Base-by-base conservation (phyloP, 2,329 filamentous ascomycete species). In the Graphilbum sp. region DNA sequence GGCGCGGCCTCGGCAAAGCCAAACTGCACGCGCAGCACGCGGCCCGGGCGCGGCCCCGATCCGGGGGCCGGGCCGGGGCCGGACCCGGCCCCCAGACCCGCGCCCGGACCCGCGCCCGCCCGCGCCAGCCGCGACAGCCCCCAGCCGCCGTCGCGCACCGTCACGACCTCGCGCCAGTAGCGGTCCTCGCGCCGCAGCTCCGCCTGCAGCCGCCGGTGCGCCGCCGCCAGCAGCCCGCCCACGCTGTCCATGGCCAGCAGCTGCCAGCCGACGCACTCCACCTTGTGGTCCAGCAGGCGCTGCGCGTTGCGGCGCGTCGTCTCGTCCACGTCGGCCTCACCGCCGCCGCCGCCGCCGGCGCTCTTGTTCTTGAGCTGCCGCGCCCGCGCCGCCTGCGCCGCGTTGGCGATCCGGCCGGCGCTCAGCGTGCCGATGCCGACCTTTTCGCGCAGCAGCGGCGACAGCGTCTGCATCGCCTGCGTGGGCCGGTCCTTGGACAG, bases 111-210 rank as follows among this genome's bases (percentile, higher is more conserved):
- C n/a, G n/a, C n/a, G n/a, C n/a, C n/a, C n/a, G n/a, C n/a, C n/a
- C n/a, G 0, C n/a, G 85, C 84, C 31, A 90, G 62, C 35, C 80
- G 72, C 47, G 79, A 88, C 16, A 96, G 63, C 17, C 81, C 78
- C 88, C 90, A 98, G 5, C 87, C 86, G 39, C 76, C 78, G 46
- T 85, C 73, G 46, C 79, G 85, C 33, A 96, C 75, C 10, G 75
- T 72, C 34, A 93, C 62, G 3, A 96, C 71, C 49, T 93, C 79
- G 39, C 80, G 71, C 90, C 90, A 98, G 56, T 93, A 98, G 48
- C 70, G 78, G 2, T 77, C 78, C 60, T 98, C 90, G 23, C 75
- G 72, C 10, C 72, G 67, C 25, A 92, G 79, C 54, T 94, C 87
- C 11, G 69, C 71, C 48, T 84, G 72, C 12, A 98, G 60, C 31